Base-by-base conservation (phyloP, 306 rosid species). In the Lablab purpureus region DNA sequence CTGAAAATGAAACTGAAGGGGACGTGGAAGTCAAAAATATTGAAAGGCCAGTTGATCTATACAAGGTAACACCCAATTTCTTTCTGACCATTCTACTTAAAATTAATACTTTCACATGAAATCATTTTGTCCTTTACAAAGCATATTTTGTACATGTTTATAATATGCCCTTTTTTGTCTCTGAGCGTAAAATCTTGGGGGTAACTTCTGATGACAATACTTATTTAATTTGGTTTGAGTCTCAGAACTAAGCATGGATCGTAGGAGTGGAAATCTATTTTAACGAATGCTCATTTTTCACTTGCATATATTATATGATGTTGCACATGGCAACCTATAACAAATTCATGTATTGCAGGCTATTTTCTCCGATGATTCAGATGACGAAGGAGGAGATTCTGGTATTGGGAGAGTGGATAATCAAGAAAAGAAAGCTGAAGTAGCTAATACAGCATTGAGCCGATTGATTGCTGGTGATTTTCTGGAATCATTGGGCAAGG, bases 391-490 rank as follows among this genome's bases (percentile, higher is more conserved):
- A 76, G 91, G 87, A 49, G 84, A 80, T 77, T 40, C 89, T 73
- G 67, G 63, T 87, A 68, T 80, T 37, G 72, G 70, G 37, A 88
- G 71, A 87, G 82, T 78, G 70, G 96, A 87, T 34, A 71, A 96
- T 84, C 97, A 87, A 59, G 93, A 87, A 74, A 95, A 91, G 86
- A 93, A 93, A 84, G 90, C 83, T 64, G 99, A 93, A 80, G 96
- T 91, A 73, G 98, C 91, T 71, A 96, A 86, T 83, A 87, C 92
- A 46, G 86, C 97, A 69, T 77, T 96, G 76, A 96, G 88, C 81
- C 94, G 96, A 62, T 87, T 96, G 88, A 88, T 93, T 71, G 99
- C 98, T 28, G 98, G 99, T 13, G 97, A 96, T 86, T 96, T 96
- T 85, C 81, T 96, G 86, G 94, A 96, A 83, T 93, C 98, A 58